Evolutionary conservation across 305 asterid genomes (phyloP).

Genomic region (Fraxinus latifolia): DNA sequence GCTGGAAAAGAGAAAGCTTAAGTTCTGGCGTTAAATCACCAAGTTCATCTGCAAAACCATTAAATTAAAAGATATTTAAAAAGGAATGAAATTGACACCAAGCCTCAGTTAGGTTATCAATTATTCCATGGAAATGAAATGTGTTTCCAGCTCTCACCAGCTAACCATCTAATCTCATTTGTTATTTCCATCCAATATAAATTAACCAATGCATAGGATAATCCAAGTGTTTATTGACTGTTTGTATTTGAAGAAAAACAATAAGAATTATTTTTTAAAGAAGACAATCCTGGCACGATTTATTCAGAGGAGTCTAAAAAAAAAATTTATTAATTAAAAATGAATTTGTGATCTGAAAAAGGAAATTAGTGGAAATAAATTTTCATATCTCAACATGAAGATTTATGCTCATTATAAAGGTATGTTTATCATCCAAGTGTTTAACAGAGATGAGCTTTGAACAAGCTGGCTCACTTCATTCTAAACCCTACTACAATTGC

Average conservation of each 20-base stretch:
- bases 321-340: background rate
- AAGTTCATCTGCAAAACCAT: constrained; percentile 67
- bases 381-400: background rate
- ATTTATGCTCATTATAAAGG: background rate
- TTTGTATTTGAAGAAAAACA: background rate
- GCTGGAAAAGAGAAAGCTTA: constrained; percentile 92
- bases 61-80: background rate
- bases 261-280: background rate
- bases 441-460: background rate
- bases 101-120: background rate
- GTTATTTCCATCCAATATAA: background rate
- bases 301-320: background rate
- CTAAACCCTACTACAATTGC: background rate
- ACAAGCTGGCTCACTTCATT: background rate
- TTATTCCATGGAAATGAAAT: background rate
- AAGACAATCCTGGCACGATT: background rate
- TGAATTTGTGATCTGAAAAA: background rate
- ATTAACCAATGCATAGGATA: background rate
- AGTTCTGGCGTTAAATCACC: constrained; percentile 83
- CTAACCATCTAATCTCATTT: background rate
- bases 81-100: background rate
- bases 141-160: background rate
- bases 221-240: background rate
- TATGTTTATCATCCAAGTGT: background rate
- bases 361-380: background rate